phyloP scores from a whole-genome alignment of 108 stramenopile species.

The Cafeteria roenbergensis region DNA sequence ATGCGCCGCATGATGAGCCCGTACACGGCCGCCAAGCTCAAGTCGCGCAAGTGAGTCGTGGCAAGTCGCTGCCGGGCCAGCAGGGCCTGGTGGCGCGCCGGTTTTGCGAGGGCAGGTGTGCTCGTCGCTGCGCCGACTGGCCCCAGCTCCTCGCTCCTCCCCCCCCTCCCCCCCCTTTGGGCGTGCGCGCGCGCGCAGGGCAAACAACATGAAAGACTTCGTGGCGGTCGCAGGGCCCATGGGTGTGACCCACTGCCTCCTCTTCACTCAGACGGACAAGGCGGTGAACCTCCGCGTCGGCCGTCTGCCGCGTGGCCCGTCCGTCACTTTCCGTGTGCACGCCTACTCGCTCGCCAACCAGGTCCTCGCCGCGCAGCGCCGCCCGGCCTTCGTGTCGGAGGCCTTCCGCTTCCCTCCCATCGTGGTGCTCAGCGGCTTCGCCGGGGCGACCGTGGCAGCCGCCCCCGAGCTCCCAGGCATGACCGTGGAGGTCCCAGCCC shows the following conservation, averaged over 20 bases:
- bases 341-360: slow-evolving; percentile 65
- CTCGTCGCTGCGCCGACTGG: neutral
- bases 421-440: slow-evolving; percentile 97
- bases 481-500: too few species aligned
- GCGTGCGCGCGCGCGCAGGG: slow-evolving; percentile 13
- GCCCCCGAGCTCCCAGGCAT: too few species aligned
- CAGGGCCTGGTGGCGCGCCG: too few species aligned
- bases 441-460: slow-evolving; percentile 38
- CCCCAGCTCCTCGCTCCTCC: neutral
- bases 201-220: slow-evolving; percentile 52
- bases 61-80: too few species aligned
- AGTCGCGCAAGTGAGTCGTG: slow-evolving; percentile 58
- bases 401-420: slow-evolving; percentile 63
- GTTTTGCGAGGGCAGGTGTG: too few species aligned
- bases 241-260: slow-evolving; percentile 80
- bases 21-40: slow-evolving; percentile 79
- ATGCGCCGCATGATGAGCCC: slow-evolving; percentile 82
- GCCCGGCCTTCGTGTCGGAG: slow-evolving; percentile 57
- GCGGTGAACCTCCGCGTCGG: slow-evolving; percentile 64
- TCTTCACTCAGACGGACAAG: slow-evolving; percentile 55
- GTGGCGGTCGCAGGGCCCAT: slow-evolving; percentile 57
- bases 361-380: slow-evolving; percentile 64
- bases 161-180: neutral
- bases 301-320: slow-evolving; percentile 79
- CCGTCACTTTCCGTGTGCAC: slow-evolving; percentile 73